Conservation (phyloP, 2,329 filamentous ascomycete genomes). For the Tolypocladium pustulatum region DNA sequence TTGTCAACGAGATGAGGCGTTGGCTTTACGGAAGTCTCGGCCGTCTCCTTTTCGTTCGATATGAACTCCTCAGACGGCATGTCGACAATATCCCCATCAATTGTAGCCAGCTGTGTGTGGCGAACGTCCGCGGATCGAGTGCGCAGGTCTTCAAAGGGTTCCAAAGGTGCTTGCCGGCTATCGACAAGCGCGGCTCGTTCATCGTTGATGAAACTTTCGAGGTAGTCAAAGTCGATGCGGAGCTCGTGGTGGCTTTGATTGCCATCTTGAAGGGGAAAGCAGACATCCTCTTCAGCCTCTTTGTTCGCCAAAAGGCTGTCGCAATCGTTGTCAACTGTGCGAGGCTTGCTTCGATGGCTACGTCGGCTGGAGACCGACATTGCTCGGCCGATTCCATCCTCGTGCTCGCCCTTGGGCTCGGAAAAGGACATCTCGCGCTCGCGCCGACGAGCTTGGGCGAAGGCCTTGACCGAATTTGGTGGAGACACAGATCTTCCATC, state of each 20-base stretch:
- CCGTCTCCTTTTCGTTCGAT: conserved; percentile 35
- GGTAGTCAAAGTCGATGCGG: conserved; percentile 82
- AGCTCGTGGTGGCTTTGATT: conserved; percentile 54
- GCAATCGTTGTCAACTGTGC: conserved; percentile 50
- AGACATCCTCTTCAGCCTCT: conserved; percentile 77
- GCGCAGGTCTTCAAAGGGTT: conserved; percentile 23
- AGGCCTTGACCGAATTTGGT: conserved; percentile 95
- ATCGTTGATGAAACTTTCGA: conserved; percentile 78
- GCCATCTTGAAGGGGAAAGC: conserved; percentile 70
- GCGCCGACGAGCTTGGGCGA: conserved; percentile 79
- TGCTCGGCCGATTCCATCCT: conserved; percentile 53
- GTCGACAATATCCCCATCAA: conserved; percentile 48
- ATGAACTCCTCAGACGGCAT: conserved; percentile 35
- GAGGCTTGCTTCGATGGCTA: conserved; percentile 45
- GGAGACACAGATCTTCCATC: conserved; percentile 68
- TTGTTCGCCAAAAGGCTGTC: conserved; percentile 54
- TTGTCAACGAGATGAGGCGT: conserved; percentile 39
- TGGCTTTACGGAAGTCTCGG: conserved; percentile 25
- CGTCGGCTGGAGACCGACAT: conserved; percentile 58
- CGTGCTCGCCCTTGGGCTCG: conserved; percentile 29
- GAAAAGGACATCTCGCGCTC: conserved; percentile 59
- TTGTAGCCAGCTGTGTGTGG: conserved; percentile 31
- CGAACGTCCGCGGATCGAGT: conserved; percentile 14
- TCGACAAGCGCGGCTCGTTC: conserved; percentile 39
- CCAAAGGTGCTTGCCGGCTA: conserved; percentile 33